phyloP scores from a whole-genome alignment of 1,284 basidiomycete species.

The Peniophora sp. region DNA sequence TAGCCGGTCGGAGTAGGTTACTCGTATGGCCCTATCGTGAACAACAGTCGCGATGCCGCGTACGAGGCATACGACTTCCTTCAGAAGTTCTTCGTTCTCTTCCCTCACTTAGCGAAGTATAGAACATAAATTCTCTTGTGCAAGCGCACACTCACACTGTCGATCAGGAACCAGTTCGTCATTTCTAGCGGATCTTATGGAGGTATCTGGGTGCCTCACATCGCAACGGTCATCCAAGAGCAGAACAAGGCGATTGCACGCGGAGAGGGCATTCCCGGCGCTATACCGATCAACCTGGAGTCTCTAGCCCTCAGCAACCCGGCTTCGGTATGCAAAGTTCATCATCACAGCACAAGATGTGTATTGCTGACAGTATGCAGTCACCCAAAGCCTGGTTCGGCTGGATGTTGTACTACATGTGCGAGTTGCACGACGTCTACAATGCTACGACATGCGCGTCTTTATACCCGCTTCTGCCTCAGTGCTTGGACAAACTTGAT shows the following conservation, averaged over 20 bases:
- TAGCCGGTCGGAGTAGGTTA: slow-evolving; percentile 24
- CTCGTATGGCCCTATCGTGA: slow-evolving; percentile 22
- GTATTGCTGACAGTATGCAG: no score
- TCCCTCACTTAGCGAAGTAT: slow-evolving; percentile 18
- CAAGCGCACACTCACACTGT: not conserved
- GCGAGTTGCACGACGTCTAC: slow-evolving; percentile 17
- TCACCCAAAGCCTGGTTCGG: slow-evolving; percentile 14
- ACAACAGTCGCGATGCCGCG: slow-evolving; percentile 22
- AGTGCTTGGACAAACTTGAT: slow-evolving; percentile 20
- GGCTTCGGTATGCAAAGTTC: slow-evolving; percentile 16
- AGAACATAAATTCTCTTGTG: not conserved
- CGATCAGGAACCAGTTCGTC: slow-evolving; percentile 19
- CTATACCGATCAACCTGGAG: slow-evolving; percentile 22
- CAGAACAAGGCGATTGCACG: slow-evolving; percentile 17
- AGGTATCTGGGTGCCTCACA: slow-evolving; percentile 25
- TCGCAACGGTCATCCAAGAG: slow-evolving; percentile 25
- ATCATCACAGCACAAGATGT: no score
- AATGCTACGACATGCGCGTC: slow-evolving; percentile 20
- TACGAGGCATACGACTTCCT: slow-evolving; percentile 28
- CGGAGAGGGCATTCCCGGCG: slow-evolving; percentile 11
- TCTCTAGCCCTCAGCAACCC: slow-evolving; percentile 26
- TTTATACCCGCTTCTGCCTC: slow-evolving; percentile 14
- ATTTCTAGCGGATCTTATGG: slow-evolving; percentile 26
- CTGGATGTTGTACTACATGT: slow-evolving; percentile 22
- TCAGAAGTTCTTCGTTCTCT: slow-evolving; percentile 24